A percentile compares a stretch with the other conserved stretches of the same genome.
Evolutionary conservation across 2,329 filamentous ascomycete species (phyloP).

Genomic region (Colletotrichum liriopes): DNA sequence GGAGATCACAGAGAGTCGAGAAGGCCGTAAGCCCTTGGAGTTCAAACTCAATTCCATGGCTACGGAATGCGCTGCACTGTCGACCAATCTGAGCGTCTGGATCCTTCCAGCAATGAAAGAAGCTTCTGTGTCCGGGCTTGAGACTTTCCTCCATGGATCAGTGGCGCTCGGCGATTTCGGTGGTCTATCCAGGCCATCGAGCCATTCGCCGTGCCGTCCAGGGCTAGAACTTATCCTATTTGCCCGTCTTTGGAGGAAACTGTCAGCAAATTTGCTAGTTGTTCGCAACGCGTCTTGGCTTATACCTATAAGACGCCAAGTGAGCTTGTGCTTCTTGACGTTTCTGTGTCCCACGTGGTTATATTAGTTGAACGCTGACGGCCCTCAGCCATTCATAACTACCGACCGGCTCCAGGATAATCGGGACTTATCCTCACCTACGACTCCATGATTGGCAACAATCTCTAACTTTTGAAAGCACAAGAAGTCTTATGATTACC

Average conservation of each 20-base stretch:
- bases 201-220: background rate
- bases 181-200: background rate
- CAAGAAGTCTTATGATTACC: background rate
- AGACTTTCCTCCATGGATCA: background rate
- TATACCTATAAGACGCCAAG: background rate
- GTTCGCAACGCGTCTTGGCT: slow-evolving; percentile 8
- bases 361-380: background rate
- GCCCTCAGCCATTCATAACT: background rate
- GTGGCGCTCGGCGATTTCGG: slow-evolving; percentile 13
- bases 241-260: background rate
- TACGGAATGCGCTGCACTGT: slow-evolving; percentile 1
- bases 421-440: background rate
- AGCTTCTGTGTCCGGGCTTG: slow-evolving; percentile 1
- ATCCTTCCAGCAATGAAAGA: background rate
- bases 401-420: slow-evolving; percentile 12
- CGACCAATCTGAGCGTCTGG: background rate
- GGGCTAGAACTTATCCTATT: background rate
- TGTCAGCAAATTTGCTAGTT: background rate
- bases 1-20: background rate
- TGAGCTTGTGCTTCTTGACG: slow-evolving; percentile 6
- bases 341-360: slow-evolving; percentile 19
- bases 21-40: background rate
- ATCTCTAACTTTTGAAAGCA: slow-evolving; percentile 8
- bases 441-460: background rate
- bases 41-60: background rate